phyloP scores from a whole-genome alignment of 179 eudicot species.

The Beta lomatogona region DNA sequence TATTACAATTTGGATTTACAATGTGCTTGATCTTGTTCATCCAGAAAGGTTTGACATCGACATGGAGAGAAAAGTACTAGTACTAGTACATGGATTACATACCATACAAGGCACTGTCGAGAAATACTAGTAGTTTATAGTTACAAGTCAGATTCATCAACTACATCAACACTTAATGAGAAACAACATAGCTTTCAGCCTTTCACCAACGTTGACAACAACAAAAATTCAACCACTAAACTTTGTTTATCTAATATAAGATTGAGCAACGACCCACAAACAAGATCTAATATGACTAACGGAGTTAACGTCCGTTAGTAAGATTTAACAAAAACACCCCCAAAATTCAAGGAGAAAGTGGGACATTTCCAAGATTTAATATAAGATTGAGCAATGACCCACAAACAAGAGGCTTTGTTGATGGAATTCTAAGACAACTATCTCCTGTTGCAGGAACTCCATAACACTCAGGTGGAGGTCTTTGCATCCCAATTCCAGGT shows the following conservation, averaged over 20 bases:
- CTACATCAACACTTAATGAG: slow-evolving; percentile 22
- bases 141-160: slow-evolving; percentile 20
- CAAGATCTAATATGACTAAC: too few species aligned
- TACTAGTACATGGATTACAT: background rate
- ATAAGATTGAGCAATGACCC: slow-evolving; percentile 38
- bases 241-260: background rate
- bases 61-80: background rate
- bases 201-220: slow-evolving; percentile 19
- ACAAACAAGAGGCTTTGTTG: slow-evolving; percentile 45
- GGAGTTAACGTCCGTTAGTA: too few species aligned
- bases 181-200: background rate
- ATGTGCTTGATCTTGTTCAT: too few species aligned
- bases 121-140: background rate
- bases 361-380: slow-evolving; percentile 16
- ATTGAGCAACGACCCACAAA: too few species aligned
- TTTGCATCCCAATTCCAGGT: slow-evolving; percentile 68
- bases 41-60: background rate
- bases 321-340: background rate
- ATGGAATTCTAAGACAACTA: slow-evolving; percentile 61
- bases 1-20: background rate
- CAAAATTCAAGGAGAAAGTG: slow-evolving; percentile 22
- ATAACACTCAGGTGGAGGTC: slow-evolving; percentile 77
- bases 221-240: background rate
- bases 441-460: slow-evolving; percentile 48
- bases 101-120: background rate